A percentile compares a stretch with the other conserved stretches of the same genome.
These are phyloP conservation scores for Septoria linicola DNA, from an alignment of 2,329 filamentous ascomycete genomes.

Conservation along the genomic window DNA sequence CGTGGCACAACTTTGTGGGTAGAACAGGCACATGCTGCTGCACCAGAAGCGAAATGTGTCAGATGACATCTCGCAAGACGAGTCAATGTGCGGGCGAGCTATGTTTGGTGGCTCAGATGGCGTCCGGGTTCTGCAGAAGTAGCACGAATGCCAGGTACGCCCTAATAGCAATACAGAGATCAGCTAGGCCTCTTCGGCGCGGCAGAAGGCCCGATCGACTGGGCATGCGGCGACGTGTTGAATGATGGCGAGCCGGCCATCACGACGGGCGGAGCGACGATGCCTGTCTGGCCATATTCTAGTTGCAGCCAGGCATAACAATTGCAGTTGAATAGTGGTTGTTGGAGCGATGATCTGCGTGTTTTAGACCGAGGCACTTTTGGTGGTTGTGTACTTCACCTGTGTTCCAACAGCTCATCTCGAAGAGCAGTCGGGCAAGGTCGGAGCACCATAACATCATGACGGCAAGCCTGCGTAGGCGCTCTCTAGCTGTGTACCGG, in stretches of 20 bases:
- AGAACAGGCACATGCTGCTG: too few relatives aligned
- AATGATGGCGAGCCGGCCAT: too few relatives aligned
- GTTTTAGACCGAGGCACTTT: neutral
- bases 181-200: too few relatives aligned
- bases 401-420: neutral
- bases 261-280: too few relatives aligned
- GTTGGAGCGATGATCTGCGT: neutral
- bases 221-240: too few relatives aligned
- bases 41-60: too few relatives aligned
- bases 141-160: constrained; percentile 3
- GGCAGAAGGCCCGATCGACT: too few relatives aligned
- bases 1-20: too few relatives aligned
- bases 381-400: neutral
- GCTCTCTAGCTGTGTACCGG: neutral
- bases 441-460: neutral
- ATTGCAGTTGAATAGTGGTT: neutral
- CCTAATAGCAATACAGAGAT: too few relatives aligned
- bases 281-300: too few relatives aligned
- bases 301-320: too few relatives aligned
- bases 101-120: neutral
- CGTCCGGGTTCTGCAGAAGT: neutral
- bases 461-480: neutral
- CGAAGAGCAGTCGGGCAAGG: neutral
- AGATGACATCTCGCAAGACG: neutral
- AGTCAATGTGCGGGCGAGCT: neutral